phyloP scores from a whole-genome alignment of 2,329 filamentous ascomycete species.

The Pyricularia sp. region DNA sequence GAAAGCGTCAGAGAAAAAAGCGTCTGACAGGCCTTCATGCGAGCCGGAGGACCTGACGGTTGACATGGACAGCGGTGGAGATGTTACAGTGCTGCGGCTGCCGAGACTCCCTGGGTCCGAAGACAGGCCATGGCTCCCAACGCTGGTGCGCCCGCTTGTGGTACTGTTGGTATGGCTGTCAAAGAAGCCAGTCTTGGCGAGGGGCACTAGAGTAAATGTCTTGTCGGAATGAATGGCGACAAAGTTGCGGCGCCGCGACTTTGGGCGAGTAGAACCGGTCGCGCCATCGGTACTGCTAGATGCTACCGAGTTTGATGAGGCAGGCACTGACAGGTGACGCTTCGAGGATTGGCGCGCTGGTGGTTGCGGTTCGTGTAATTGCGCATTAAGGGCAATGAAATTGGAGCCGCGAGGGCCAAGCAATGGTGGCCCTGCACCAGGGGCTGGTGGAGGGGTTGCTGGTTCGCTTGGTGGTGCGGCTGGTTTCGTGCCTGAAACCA shows the following conservation, averaged over 20 bases:
- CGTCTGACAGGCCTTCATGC: slow-evolving; percentile 30
- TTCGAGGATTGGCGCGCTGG: slow-evolving; percentile 2
- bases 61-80: slow-evolving; percentile 27
- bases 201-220: slow-evolving; percentile 40
- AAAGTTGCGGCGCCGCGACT: slow-evolving; percentile 27
- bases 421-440: background rate
- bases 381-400: slow-evolving; percentile 25
- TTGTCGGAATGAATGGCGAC: slow-evolving; percentile 43
- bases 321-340: slow-evolving; percentile 4
- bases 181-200: slow-evolving; percentile 10
- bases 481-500: slow-evolving; percentile 34
- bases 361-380: slow-evolving; percentile 11
- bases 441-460: slow-evolving; percentile 16
- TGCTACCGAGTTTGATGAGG: slow-evolving; percentile 5
- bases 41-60: slow-evolving; percentile 31
- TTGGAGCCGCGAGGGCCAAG: slow-evolving; percentile 13
- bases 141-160: slow-evolving; percentile 9
- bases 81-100: slow-evolving; percentile 21
- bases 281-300: background rate
- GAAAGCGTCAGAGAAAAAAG: slow-evolving; percentile 25
- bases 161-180: slow-evolving; percentile 7
- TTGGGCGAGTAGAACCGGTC: slow-evolving; percentile 14
- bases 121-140: slow-evolving; percentile 1
- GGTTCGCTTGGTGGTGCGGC: slow-evolving; percentile 14
- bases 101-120: background rate